Percentiles rank a stretch among this genome's conserved stretches.
These are phyloP conservation scores for Pyrus betulifolia DNA, from an alignment of 306 rosid genomes.

Conservation along the genomic window DNA sequence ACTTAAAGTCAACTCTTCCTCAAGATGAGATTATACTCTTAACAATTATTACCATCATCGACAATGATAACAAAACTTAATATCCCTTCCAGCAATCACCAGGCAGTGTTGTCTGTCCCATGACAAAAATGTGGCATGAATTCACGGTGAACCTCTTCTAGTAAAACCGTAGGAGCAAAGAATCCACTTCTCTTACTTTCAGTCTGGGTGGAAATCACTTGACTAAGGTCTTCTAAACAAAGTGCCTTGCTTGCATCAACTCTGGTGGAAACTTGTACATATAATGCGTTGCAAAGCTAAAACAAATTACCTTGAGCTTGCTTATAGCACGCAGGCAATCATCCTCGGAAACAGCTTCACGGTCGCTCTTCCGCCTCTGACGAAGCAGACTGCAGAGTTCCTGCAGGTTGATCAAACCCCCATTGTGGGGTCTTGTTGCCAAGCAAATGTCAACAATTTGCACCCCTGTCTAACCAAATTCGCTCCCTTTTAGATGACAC, in stretches of 20 bases:
- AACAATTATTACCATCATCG: not conserved
- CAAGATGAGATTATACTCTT: not conserved
- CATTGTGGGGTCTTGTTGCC: slow-evolving; percentile 84
- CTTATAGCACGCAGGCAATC: slow-evolving; percentile 92
- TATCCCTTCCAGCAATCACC: not conserved
- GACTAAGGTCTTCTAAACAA: not conserved
- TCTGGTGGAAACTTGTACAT: not conserved
- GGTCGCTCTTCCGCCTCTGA: slow-evolving; percentile 66
- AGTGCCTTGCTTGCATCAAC: not conserved
- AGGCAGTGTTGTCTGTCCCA: too few relatives aligned
- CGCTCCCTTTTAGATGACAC: slow-evolving; percentile 14
- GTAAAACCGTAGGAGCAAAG: not conserved
- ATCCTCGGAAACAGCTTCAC: slow-evolving; percentile 90
- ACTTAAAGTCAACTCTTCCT: not conserved
- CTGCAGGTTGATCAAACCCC: slow-evolving; percentile 81
- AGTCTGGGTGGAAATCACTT: not conserved
- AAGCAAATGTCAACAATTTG: slow-evolving; percentile 92
- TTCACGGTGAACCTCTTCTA: not conserved
- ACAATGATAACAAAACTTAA: not conserved
- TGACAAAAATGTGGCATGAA: not conserved
- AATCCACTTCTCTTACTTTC: too few relatives aligned
- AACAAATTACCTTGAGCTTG: slow-evolving; percentile 72
- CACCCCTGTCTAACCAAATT: slow-evolving; percentile 75
- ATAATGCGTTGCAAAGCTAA: slow-evolving; percentile 2
- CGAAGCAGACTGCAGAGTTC: slow-evolving; percentile 77